These are phyloP conservation scores for Fusarium begoniae DNA, from an alignment of 2,329 filamentous ascomycete genomes.

Conservation along the genomic window DNA sequence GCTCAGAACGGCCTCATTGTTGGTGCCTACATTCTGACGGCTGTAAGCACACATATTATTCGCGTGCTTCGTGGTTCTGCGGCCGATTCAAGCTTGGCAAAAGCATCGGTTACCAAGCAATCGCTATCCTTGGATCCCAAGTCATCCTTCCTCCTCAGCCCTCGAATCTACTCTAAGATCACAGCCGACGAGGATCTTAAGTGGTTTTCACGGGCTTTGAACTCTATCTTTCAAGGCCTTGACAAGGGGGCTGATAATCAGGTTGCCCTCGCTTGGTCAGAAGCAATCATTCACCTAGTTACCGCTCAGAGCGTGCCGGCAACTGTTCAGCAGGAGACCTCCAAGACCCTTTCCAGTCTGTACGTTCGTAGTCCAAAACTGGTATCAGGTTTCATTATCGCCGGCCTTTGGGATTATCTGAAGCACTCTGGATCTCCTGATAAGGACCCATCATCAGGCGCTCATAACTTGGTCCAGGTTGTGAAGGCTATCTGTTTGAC, in stretches of 20 bases:
- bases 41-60: conserved; percentile 67
- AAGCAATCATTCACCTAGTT: conserved; percentile 83
- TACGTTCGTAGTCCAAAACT: conserved; percentile 68
- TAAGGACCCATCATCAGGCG: conserved; percentile 79
- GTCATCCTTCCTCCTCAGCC: conserved; percentile 85
- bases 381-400: conserved; percentile 71
- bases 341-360: conserved; percentile 67
- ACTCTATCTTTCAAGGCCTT: conserved; percentile 66
- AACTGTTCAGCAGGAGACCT: conserved; percentile 70
- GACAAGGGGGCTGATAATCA: conserved; percentile 57
- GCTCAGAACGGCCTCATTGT: conserved; percentile 85
- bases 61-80: conserved; percentile 64
- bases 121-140: conserved; percentile 78
- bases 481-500: conserved; percentile 71
- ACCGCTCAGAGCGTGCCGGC: conserved; percentile 70
- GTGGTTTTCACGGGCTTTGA: conserved; percentile 79
- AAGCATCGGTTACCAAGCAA: conserved; percentile 70
- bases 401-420: conserved; percentile 84
- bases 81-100: conserved; percentile 57
- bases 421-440: conserved; percentile 72
- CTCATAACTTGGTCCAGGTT: conserved; percentile 68
- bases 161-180: conserved; percentile 85
- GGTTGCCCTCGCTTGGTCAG: conserved; percentile 78
- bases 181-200: conserved; percentile 76
- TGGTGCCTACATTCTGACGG: conserved; percentile 77